Conservation (phyloP, 306 rosid species). For the Pyrus communis region DNA sequence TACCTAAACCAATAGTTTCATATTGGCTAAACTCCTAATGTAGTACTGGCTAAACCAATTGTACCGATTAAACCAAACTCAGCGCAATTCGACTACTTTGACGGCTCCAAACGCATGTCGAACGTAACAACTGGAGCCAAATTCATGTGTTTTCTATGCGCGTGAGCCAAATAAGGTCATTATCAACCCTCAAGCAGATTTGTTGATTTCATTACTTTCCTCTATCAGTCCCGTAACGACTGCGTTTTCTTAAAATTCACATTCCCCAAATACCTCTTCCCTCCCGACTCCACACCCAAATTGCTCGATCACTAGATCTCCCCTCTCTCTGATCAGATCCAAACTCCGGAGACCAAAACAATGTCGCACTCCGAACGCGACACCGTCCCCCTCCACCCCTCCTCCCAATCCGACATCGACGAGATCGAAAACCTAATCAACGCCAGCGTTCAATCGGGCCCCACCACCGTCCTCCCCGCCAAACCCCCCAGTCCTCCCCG, state of each 20-base stretch:
- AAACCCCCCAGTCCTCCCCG: slow-evolving; percentile 70
- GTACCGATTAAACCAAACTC: too few relatives aligned
- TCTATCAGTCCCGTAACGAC: not conserved
- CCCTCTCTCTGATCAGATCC: not conserved
- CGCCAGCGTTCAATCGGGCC: slow-evolving; percentile 52
- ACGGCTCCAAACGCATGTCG: too few relatives aligned
- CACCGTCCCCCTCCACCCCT: slow-evolving; percentile 79
- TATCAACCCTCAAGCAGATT: too few relatives aligned
- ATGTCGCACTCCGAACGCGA: slow-evolving; percentile 90
- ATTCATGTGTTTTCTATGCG: too few relatives aligned
- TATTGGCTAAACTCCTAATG: too few relatives aligned
- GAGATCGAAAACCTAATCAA: slow-evolving; percentile 97
- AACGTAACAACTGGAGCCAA: too few relatives aligned
- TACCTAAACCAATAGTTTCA: too few relatives aligned
- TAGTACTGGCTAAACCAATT: too few relatives aligned
- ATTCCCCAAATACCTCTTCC: not conserved
- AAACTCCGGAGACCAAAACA: slow-evolving; percentile 8
- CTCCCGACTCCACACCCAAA: not conserved
- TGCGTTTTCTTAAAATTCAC: not conserved
- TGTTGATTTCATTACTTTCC: not conserved
- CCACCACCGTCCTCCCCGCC: slow-evolving; percentile 67
- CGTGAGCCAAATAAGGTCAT: too few relatives aligned
- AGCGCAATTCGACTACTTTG: too few relatives aligned
- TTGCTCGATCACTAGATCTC: not conserved
- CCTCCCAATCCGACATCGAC: slow-evolving; percentile 95